Evolutionary conservation across 202 grass and related monocot genomes (phyloP), one percentile per base, ranked within the genome.

Genomic region (Hordeum pubiflorum): DNA sequence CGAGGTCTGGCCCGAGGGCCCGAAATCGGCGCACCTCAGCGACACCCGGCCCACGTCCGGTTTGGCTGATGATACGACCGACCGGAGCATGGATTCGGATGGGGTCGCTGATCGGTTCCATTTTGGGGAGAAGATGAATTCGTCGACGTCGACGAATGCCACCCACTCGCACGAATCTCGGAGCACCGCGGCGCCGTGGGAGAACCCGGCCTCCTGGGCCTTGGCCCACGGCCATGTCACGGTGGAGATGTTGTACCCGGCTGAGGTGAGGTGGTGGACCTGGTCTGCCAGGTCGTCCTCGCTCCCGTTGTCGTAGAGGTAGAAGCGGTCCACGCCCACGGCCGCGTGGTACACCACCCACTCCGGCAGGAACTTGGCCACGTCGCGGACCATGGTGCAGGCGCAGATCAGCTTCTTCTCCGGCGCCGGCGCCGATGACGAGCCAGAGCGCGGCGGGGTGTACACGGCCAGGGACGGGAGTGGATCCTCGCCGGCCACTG

Each of bases 191-290:
- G 93, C 90, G 2, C 84, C 56, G 82, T 93, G 82, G 77, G 93
- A 93, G 88, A 97, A 97, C 1, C 90, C 93, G 44, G 86, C 93
- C 82, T 93, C 90, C 71, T 91, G 93, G 9, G 88, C 81, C 87
- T 93, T 97, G 48, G 90, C 82, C 93, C 93, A 93, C 0, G 93
- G 88, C 93, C 93, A 96, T 3, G 48, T 29, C 17, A 60, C 50
- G 3, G 58, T 77, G 1, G 83, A 60, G 2, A 96, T 26, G 63
- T 88, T 27, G 40, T 78, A 70, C 27, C 89, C 84, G 2, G 33
- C 80, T 0, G 78, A 38, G 10, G 1, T 58, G 33, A 90, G 83
- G 3, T 39, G 74, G 14, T 63, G 29, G 21, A 97, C 86, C 10
- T 76, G 63, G 39, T 48, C 75, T 0, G 9, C 63, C 27, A 92